These are phyloP conservation scores for Penicillium sp. DNA, from an alignment of 2,329 filamentous ascomycete species.

Conservation along the genomic window DNA sequence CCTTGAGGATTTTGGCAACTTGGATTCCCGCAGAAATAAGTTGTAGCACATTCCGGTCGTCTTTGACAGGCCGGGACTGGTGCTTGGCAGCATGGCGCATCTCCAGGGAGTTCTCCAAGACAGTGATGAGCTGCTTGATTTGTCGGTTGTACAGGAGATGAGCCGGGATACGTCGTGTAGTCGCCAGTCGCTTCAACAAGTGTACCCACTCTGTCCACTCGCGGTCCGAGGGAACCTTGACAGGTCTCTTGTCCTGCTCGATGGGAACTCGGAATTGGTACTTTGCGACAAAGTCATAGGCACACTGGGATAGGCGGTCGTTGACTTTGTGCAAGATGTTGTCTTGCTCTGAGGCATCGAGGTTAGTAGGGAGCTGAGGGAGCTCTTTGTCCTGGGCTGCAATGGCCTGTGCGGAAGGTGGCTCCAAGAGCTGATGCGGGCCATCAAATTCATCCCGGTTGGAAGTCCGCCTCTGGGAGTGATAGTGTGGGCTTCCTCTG, in stretches of 20 bases:
- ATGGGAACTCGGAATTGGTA: conserved; percentile 88
- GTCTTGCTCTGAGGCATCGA: conserved; percentile 83
- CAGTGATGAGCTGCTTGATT: conserved; percentile 88
- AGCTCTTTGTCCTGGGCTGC: conserved; percentile 78
- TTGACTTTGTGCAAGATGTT: conserved; percentile 78
- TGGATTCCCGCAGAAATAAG: conserved; percentile 84
- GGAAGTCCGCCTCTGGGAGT: conserved; percentile 66
- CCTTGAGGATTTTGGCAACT: conserved; percentile 83
- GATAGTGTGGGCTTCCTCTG: conserved; percentile 36
- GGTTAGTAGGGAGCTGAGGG: conserved; percentile 77
- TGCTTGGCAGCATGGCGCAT: conserved; percentile 85
- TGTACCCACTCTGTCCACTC: conserved; percentile 95
- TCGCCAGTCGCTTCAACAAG: conserved; percentile 79
- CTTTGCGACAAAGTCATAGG: conserved; percentile 87
- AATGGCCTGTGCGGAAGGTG: conserved; percentile 69
- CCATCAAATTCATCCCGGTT: conserved; percentile 90
- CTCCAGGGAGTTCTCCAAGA: conserved; percentile 83
- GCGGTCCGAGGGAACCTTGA: conserved; percentile 72
- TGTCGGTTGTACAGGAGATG: conserved; percentile 84
- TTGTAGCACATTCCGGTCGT: conserved; percentile 85
- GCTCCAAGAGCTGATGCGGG: conserved; percentile 77
- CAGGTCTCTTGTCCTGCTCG: conserved; percentile 76
- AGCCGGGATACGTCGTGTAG: conserved; percentile 81
- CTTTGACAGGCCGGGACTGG: conserved; percentile 79
- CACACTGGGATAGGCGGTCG: conserved; percentile 80